phyloP scores from a whole-genome alignment of 345 rosid genomes.

The Boechera stricta region DNA sequence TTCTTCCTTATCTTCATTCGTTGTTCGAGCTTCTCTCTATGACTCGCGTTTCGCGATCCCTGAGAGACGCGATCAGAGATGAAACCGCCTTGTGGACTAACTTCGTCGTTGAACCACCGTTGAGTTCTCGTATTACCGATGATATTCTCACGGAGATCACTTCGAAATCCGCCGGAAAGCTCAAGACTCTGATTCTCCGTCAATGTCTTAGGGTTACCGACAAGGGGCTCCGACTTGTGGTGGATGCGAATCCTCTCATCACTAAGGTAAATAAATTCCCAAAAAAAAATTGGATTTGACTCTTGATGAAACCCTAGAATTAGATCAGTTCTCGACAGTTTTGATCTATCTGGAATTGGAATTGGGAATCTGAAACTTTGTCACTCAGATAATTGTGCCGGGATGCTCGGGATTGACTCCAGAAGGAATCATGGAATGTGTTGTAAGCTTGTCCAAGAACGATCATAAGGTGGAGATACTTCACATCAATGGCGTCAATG shows the following conservation, averaged over 20 bases:
- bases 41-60: conserved; percentile 52
- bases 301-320: neutral
- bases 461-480: conserved; percentile 47
- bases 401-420: conserved; percentile 73
- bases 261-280: conserved; percentile 50
- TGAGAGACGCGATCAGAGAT: conserved; percentile 55
- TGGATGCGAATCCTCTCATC: conserved; percentile 63
- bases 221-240: conserved; percentile 59
- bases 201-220: conserved; percentile 63
- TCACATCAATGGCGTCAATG: conserved; percentile 57
- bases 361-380: neutral
- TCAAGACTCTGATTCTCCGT: conserved; percentile 53
- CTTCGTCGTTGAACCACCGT: conserved; percentile 51
- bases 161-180: conserved; percentile 59
- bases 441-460: conserved; percentile 51
- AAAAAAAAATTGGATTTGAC: neutral
- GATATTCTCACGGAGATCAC: conserved; percentile 53
- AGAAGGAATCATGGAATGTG: conserved; percentile 67
- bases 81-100: conserved; percentile 67
- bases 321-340: neutral
- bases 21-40: conserved; percentile 63
- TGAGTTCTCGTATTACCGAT: conserved; percentile 56
- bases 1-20: conserved; percentile 63
- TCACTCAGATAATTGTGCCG: conserved; percentile 57
- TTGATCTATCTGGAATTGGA: neutral